Conservation (phyloP, 1,139 yeast genomes). For the Candida labiduridarum region DNA sequence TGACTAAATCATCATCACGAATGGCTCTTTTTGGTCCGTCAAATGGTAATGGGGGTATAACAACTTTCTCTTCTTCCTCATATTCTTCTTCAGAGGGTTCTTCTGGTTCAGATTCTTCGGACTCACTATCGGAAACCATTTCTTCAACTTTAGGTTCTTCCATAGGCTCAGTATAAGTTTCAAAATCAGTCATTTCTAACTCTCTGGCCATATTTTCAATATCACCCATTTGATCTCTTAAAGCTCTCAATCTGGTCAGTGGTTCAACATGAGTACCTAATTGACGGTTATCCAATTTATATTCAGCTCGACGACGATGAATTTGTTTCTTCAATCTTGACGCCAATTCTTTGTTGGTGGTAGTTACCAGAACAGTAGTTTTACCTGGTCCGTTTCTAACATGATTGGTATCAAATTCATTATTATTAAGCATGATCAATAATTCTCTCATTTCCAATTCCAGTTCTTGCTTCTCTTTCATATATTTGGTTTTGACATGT, state of each 20-base stretch:
- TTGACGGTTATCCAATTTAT: slow-evolving; percentile 56
- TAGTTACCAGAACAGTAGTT: slow-evolving; percentile 39
- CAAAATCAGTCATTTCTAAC: slow-evolving; percentile 83
- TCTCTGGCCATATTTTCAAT: slow-evolving; percentile 84
- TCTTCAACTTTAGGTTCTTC: slow-evolving; percentile 8
- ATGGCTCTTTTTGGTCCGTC: slow-evolving; percentile 37
- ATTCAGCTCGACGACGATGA: slow-evolving; percentile 63
- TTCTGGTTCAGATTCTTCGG: slow-evolving; percentile 18
- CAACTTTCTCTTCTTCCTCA: slow-evolving; percentile 20
- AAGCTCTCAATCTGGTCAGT: slow-evolving; percentile 68
- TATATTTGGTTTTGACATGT: slow-evolving; percentile 68
- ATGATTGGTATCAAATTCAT: slow-evolving; percentile 28
- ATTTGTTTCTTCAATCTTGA: slow-evolving; percentile 60
- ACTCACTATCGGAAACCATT: slow-evolving; percentile 14
- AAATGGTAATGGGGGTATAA: slow-evolving; percentile 17
- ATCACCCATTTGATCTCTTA: slow-evolving; percentile 84
- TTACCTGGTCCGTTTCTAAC: slow-evolving; percentile 23
- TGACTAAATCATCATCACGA: slow-evolving; percentile 45
- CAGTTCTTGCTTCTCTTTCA: slow-evolving; percentile 79
- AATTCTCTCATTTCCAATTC: slow-evolving; percentile 89
- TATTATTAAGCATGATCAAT: slow-evolving; percentile 60
- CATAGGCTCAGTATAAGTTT: slow-evolving; percentile 33
- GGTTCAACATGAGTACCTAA: slow-evolving; percentile 71
- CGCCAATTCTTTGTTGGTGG: slow-evolving; percentile 48
- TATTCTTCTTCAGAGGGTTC: slow-evolving; percentile 23